Evolutionary conservation across 2,329 filamentous ascomycete genomes (phyloP), one percentile per base, ranked within the genome.

Genomic region (Myriosclerotinia duriaeana): DNA sequence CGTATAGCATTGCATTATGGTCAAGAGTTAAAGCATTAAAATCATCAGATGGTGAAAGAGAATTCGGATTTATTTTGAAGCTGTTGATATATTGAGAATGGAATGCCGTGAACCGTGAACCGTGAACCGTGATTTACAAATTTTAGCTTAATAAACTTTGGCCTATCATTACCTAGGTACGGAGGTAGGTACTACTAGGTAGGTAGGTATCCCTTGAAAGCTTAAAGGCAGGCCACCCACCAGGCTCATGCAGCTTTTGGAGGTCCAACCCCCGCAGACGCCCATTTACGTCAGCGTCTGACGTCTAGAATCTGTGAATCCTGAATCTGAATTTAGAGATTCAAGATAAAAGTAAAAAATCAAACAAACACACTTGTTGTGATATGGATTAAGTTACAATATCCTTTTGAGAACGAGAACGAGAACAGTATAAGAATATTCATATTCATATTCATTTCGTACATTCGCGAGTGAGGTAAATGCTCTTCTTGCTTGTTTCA

Each of bases 1-100:
- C 76, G 92, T 93, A 81, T 98, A 98, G 84, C 92, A 96, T 86
- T 98, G 94, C 94, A 98, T 98, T 75, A 71, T 77, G 68, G 64
- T 56, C 53, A 53, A 53, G 52, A 36, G 36, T 66, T n/a, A 15
- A 58, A 52, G 52, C 53, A 58, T 64, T 50, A 42, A 63, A 56
- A 53, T 58, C 58, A 55, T 68, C 64, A 70, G 67, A 67, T 66
- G 52, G 38, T 64, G 20, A 17, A 12, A 15, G 38, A 52, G 12
- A 66, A 65, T 53, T 61, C 38, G 53, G n/a, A 66, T 26, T 42
- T 60, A 6, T 50, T 38, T 38, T 50, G 58, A 40, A 58, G 20
- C 12, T 58, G 42, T 67, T 53, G 53, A 42, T 59, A 46, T 30
- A 12, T 40, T 56, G 36, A 42, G 36, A 56, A 34, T 53, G 20